Evolutionary conservation across 176 grass and related monocot species (phyloP), one percentile per base, ranked within the genome.

Genomic region (Triticum turgidum): DNA sequence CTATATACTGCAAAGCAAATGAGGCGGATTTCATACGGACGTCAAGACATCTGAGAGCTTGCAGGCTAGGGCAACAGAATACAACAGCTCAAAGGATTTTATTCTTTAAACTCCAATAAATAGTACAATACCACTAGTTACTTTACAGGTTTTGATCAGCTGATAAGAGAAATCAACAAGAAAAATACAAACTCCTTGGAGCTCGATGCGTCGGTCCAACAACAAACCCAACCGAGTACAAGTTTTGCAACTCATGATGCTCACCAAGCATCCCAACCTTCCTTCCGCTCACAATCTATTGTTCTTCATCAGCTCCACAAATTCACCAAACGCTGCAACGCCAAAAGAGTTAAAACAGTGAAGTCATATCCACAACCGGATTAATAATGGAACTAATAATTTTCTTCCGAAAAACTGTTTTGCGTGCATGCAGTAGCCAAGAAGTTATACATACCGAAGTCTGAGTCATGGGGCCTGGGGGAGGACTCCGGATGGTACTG

Each of bases 401-500:
- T 24, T 3, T 41, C 52, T 69, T 29, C 62, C 2, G 34, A 29
- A n/a, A 67, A 12, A 15, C 22, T 75, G 72, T 75, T 41, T 33
- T 81, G 20, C 7, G 1, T 25, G 33, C 35, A 21, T 17, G 21
- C 33, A 78, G 51, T 24, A 64, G 37, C 69, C 9, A 69, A 87
- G 80, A 66, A 75, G 54, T 72, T 76, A 25, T 20, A 56, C 8
- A 38, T 95, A 98, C 96, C 91, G 51, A 88, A 81, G 83, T 98
- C 96, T 5, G 96, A 98, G 56, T 98, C 96, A 73, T 98, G 96
- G 0, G 96, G 96, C 34, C 96, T 93, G 1, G 96, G 96, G 49
- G 96, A 98, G 69, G 96, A 92, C 76, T 98, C 96, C 0, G 96
- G 96, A 69, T 95, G 96, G 86, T 98, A 95, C 75, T 98, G 96